Evolutionary conservation across 352 stramenopile genomes (phyloP).

Genomic region (Pythium aristosporum): DNA sequence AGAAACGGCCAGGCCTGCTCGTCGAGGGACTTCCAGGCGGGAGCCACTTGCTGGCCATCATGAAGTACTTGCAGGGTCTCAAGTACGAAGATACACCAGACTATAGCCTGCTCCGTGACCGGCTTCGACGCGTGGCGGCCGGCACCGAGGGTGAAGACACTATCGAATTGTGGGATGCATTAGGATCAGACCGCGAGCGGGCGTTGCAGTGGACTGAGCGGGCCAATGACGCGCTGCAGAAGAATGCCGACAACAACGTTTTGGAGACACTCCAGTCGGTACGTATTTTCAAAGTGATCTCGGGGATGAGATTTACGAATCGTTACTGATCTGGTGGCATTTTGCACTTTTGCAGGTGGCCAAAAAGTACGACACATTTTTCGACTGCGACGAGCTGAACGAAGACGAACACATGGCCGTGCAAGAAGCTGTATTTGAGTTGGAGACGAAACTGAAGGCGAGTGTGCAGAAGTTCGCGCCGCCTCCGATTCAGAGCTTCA

Average conservation of each 20-base stretch:
- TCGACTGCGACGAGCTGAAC: slow-evolving; percentile 47
- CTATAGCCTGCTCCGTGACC: slow-evolving; percentile 49
- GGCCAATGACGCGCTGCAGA: slow-evolving; percentile 45
- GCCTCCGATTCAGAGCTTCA: slow-evolving; percentile 84
- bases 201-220: slow-evolving; percentile 56
- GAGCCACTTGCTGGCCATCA: slow-evolving; percentile 68
- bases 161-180: slow-evolving; percentile 45
- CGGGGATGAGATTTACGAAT: background rate
- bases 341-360: slow-evolving; percentile 36
- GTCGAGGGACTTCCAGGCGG: slow-evolving; percentile 74
- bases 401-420: slow-evolving; percentile 56
- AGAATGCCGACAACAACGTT: slow-evolving; percentile 30
- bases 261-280: slow-evolving; percentile 56
- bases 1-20: slow-evolving; percentile 61
- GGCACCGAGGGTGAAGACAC: slow-evolving; percentile 40
- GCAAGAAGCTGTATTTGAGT: slow-evolving; percentile 62
- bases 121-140: slow-evolving; percentile 36
- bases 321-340: slow-evolving; percentile 3
- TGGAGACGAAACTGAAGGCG: slow-evolving; percentile 59
- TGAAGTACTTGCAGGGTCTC: slow-evolving; percentile 72
- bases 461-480: slow-evolving; percentile 45
- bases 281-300: background rate
- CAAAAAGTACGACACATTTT: slow-evolving; percentile 82
- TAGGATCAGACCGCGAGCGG: slow-evolving; percentile 45
- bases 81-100: slow-evolving; percentile 77